Evolutionary conservation across 2,329 filamentous ascomycete genomes (phyloP), one percentile per base, ranked within the genome.

Genomic region (Epicoccum sorghinum): DNA sequence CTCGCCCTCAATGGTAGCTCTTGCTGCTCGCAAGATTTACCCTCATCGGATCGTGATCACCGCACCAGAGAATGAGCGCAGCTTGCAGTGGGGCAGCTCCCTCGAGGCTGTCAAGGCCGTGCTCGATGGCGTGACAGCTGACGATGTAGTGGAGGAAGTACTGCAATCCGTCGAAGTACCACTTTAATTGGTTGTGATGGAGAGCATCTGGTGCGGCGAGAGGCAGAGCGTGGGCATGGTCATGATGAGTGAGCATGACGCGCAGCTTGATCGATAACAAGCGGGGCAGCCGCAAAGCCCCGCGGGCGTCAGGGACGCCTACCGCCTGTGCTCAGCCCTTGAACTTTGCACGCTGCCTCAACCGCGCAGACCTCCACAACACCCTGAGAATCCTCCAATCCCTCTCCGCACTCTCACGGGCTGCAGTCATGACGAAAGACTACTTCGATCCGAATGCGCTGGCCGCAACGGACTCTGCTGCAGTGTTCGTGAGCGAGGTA

Each of bases 81-180:
- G 92, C 71, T 83, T 96, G 79, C 91, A 96, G 72, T 99, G 96
- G 86, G 95, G 95, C 0, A 97, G 93, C 72, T 86, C 89, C 47
- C 62, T 89, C 0, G 80, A 83, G 27, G 89, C 89, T 4, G 85
- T 97, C 1, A 80, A 83, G 59, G 80, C 82, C 13, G 63, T 92
- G 43, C 75, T 97, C 2, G 84, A 88, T 3, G 79, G 79, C 29
- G 74, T 85, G 3, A 83, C 78, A 1, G 76, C 80, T 2, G 82
- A 84, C 45, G 78, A 79, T 55, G 82, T 85, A 3, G 78, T 87
- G 38, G 83, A 86, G 44, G 80, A 84, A 39, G 82, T 86, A 12
- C 66, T 87, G n/a, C 75, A 77, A 29, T 78, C 78, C 47, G 77
- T 87, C 6, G 84, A 87, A 55, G 78, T 78, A 23, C 85, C 85